Conservation (phyloP, 1,284 basidiomycete genomes). For the Abortiporus biennis region DNA sequence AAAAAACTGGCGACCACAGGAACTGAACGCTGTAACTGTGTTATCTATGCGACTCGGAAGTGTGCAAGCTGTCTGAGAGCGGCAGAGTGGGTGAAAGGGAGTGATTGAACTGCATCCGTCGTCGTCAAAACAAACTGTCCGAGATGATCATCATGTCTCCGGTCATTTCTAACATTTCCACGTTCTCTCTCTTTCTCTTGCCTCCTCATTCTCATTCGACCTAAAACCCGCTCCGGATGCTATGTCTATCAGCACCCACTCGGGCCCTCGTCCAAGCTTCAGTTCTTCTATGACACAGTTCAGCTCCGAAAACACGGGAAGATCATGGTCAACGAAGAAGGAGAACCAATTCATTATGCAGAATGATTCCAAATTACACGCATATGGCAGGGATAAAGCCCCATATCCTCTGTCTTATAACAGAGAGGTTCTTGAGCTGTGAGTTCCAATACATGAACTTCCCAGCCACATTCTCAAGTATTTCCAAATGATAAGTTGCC, state of each 20-base stretch:
- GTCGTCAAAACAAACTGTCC: too few species aligned
- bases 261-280: conserved; percentile 15
- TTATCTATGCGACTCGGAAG: too few species aligned
- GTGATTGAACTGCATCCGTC: too few species aligned
- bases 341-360: conserved; percentile 53
- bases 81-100: too few species aligned
- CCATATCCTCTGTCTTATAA: conserved; percentile 68
- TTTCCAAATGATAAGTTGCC: conserved; percentile 37
- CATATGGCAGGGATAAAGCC: conserved; percentile 64
- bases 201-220: background rate
- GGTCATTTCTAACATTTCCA: too few species aligned
- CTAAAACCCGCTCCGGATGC: background rate
- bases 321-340: conserved; percentile 48
- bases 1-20: too few species aligned
- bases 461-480: background rate
- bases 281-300: conserved; percentile 12
- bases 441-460: conserved; percentile 22
- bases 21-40: too few species aligned
- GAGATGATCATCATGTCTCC: too few species aligned
- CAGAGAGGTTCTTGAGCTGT: conserved; percentile 59
- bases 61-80: too few species aligned
- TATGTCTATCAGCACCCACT: conserved; percentile 3
- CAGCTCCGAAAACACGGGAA: conserved; percentile 36
- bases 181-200: background rate
- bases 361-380: conserved; percentile 57